These are phyloP conservation scores for Saccharomyces uvarum DNA, from an alignment of 1,139 yeast genomes.

Conservation along the genomic window DNA sequence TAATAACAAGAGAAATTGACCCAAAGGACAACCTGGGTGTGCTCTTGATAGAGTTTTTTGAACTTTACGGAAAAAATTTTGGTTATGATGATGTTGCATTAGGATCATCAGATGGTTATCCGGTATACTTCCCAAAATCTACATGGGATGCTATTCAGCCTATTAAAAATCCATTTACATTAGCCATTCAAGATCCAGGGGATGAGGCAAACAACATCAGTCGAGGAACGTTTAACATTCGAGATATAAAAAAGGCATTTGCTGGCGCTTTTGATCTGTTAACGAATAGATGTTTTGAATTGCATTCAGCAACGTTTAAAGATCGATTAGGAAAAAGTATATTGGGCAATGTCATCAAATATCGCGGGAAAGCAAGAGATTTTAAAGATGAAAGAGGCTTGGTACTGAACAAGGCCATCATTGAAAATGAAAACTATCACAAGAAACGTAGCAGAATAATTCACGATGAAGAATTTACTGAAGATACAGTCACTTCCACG, in stretches of 20 bases:
- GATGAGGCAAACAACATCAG: constrained; percentile 78
- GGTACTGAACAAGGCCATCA: constrained; percentile 55
- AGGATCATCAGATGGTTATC: constrained; percentile 48
- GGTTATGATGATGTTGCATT: constrained; percentile 76
- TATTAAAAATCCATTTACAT: constrained; percentile 49
- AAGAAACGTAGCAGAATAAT: constrained; percentile 27
- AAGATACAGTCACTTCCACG: constrained; percentile 15
- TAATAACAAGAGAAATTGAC: constrained; percentile 61
- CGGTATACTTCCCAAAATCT: constrained; percentile 52
- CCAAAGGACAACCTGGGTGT: constrained; percentile 79
- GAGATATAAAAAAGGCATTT: constrained; percentile 80
- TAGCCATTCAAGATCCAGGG: constrained; percentile 87
- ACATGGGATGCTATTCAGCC: constrained; percentile 46
- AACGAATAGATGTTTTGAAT: constrained; percentile 60
- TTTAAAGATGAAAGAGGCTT: constrained; percentile 67
- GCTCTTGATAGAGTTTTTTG: constrained; percentile 83
- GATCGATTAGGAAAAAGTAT: constrained; percentile 66
- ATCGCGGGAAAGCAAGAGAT: constrained; percentile 69
- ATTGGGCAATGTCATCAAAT: constrained; percentile 75
- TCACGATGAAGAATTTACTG: constrained; percentile 19
- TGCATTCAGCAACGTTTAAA: constrained; percentile 51
- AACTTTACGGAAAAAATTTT: constrained; percentile 84
- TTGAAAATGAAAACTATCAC: constrained; percentile 31
- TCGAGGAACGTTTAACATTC: constrained; percentile 74
- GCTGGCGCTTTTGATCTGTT: constrained; percentile 84